Conservation (phyloP, 495 filamentous ascomycete genomes). For the Xylaria venustula region DNA sequence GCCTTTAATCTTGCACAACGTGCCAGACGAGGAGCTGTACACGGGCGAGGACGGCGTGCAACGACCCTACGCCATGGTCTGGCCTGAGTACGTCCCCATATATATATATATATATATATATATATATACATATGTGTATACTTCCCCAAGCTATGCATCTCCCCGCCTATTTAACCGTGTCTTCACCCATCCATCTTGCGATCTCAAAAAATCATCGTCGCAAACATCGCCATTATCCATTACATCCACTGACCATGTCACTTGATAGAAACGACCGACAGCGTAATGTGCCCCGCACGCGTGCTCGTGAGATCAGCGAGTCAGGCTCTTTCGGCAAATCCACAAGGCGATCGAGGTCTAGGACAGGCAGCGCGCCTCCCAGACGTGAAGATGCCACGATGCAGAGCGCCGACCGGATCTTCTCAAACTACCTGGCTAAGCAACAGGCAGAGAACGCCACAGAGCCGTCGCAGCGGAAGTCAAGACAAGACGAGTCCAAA, state of each 20-base stretch:
- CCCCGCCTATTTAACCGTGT: neutral
- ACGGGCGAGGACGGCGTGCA: constrained; percentile 55
- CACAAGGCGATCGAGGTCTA: constrained; percentile 50
- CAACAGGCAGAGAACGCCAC: constrained; percentile 24
- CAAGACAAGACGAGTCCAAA: constrained; percentile 33
- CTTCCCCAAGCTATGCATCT: neutral
- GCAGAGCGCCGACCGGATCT: constrained; percentile 52
- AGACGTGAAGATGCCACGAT: constrained; percentile 55
- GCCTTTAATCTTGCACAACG: constrained; percentile 58
- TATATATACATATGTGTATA: too few species aligned
- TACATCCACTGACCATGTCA: constrained; percentile 17
- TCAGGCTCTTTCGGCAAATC: constrained; percentile 58
- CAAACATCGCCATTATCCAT: neutral
- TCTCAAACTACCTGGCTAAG: constrained; percentile 40
- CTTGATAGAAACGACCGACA: constrained; percentile 25
- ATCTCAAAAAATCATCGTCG: neutral
- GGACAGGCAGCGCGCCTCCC: constrained; percentile 48
- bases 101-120: too few species aligned
- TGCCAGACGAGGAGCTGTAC: constrained; percentile 58
- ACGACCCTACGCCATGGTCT: constrained; percentile 56
- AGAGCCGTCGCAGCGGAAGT: constrained; percentile 26
- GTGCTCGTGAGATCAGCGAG: constrained; percentile 44
- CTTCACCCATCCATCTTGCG: neutral
- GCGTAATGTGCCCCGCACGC: constrained; percentile 30
- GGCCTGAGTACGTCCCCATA: constrained; percentile 45